Evolutionary conservation across 163 green algal genomes (phyloP).

Genomic region (Trebouxia gelatinosa): DNA sequence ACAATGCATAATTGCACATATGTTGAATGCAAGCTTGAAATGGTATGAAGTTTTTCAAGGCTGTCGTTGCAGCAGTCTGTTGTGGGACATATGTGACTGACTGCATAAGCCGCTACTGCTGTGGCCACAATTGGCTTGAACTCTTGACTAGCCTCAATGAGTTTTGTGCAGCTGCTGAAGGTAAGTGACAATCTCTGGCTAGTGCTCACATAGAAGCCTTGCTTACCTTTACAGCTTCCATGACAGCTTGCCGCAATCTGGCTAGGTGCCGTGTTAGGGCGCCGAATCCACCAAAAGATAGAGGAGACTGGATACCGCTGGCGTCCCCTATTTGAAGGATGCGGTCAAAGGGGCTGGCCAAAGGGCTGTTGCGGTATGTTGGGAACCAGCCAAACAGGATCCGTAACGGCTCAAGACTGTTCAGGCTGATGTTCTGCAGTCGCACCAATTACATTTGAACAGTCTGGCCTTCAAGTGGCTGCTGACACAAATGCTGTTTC

Average conservation of each 20-base stretch:
- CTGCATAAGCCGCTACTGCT: too few relatives aligned
- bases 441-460: conserved; percentile 79
- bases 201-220: too few relatives aligned
- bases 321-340: conserved; percentile 81
- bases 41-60: too few relatives aligned
- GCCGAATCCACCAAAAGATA: conserved; percentile 95
- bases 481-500: background rate
- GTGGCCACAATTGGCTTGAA: too few relatives aligned
- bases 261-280: conserved; percentile 82
- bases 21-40: too few relatives aligned
- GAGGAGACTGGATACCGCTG: conserved; percentile 67
- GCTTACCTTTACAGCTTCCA: conserved; percentile 59
- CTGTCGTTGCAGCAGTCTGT: too few relatives aligned
- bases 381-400: conserved; percentile 91
- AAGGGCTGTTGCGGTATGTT: conserved; percentile 69
- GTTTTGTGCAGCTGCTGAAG: too few relatives aligned
- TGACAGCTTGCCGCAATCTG: conserved; percentile 62
- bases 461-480: conserved; percentile 80
- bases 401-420: conserved; percentile 60
- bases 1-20: too few relatives aligned
- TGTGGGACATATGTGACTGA: too few relatives aligned
- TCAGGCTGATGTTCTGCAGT: conserved; percentile 71
- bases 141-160: too few relatives aligned
- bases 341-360: conserved; percentile 65
- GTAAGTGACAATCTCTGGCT: too few relatives aligned